Base-by-base conservation (phyloP, 176 grass and related monocot species). In the Cenchrus purpureus region DNA sequence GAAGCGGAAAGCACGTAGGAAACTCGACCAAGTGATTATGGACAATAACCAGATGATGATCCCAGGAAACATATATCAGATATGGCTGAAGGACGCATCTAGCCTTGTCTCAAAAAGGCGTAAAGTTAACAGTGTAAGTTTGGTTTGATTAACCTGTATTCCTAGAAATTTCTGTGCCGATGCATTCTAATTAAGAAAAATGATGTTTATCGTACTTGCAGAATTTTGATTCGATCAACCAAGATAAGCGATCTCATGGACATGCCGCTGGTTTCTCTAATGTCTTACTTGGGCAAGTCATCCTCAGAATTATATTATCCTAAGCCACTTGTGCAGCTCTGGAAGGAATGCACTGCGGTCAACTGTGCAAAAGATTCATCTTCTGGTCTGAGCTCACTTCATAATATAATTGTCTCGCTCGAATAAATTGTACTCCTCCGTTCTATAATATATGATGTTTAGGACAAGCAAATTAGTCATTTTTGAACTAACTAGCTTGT, bases 31-130 rank as follows among this genome's bases (percentile, higher is more conserved):
- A 56, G 46, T 91, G 65, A 88, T 88, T 68, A 83, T 95, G 67
- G 93, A 94, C 69, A 65, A 91, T 10, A 73, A 67, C 56, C 93
- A 95, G 86, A 88, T 85, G 74, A 87, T 95, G 86, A 87, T 95
- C 54, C 78, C 91, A 65, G 90, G 91, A 85, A 90, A 79, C 71
- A 82, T 92, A 63, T 98, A 92, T 55, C 93, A 95, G 71, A 83
- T 84, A 64, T 98, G 97, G 97, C 84, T 98, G 72, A 91, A 83
- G 83, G 84, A 95, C 40, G 12, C 97, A 45, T 95, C 93, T 79
- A 84, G 82, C 70, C 71, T 95, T 12, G 42, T 80, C 58, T 53
- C 78, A 28, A 95, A 95, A 90, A 94, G 97, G 89, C 83, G 84
- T 83, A 93, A 85, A 94, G 59, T 93, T 57, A 87, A 73, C 55